A percentile compares a stretch with the other conserved stretches of the same genome.
Conservation (phyloP, 1,139 yeast genomes). For the Arxiozyma heterogenica region DNA sequence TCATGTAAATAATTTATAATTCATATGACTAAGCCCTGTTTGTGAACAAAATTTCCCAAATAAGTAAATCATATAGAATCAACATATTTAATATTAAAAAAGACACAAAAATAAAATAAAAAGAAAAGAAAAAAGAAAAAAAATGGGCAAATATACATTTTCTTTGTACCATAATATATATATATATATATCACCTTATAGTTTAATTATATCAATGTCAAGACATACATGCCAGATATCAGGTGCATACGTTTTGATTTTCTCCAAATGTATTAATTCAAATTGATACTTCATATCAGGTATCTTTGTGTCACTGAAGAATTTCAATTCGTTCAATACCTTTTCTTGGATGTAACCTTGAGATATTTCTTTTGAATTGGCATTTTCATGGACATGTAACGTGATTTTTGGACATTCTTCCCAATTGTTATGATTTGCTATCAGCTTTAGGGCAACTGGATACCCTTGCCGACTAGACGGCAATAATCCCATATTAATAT, state of each 20-base stretch:
- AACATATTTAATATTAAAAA: too few species aligned
- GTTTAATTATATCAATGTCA: conserved; percentile 35
- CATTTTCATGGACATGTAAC: conserved; percentile 73
- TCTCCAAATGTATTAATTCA: conserved; percentile 33
- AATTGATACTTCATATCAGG: conserved; percentile 6
- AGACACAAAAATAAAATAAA: too few species aligned
- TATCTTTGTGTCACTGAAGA: background rate
- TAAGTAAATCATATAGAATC: too few species aligned
- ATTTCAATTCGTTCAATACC: conserved; percentile 6
- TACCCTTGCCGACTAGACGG: conserved; percentile 64
- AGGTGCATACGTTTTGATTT: conserved; percentile 79
- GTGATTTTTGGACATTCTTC: conserved; percentile 21
- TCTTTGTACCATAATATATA: too few species aligned
- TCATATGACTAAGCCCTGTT: too few species aligned
- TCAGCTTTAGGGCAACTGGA: conserved; percentile 37
- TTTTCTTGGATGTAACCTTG: conserved; percentile 9
- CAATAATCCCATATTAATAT: conserved; percentile 67
- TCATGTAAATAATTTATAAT: too few species aligned
- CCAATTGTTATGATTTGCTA: conserved; percentile 13
- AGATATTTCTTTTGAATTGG: conserved; percentile 39
- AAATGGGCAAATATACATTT: background rate
- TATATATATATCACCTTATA: background rate
- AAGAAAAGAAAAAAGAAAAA: background rate
- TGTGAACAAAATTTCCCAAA: too few species aligned
- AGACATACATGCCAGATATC: conserved; percentile 73